phyloP scores from a whole-genome alignment of 768 basidiomycete genomes.

The Tylopilus rubrobrunneus region DNA sequence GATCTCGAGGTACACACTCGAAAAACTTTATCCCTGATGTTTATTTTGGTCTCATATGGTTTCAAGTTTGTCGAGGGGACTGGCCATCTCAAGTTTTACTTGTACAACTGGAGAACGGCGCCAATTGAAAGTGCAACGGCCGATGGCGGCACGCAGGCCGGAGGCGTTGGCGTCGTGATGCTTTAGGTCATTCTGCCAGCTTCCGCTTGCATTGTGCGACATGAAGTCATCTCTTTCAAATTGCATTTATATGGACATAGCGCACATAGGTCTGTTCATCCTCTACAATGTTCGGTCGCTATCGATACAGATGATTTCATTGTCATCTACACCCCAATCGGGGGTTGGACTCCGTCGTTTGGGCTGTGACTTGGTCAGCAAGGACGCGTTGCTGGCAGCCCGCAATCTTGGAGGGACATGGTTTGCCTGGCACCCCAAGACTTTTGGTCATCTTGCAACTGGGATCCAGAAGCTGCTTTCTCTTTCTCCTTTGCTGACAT shows the following conservation, averaged over 20 bases:
- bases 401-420: constrained; percentile 33
- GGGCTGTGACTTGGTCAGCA: too few relatives aligned
- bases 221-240: too few relatives aligned
- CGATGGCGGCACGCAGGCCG: constrained; percentile 46
- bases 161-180: constrained; percentile 93
- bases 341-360: constrained; percentile 59
- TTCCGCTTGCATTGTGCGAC: too few relatives aligned
- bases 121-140: constrained; percentile 67
- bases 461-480: constrained; percentile 35
- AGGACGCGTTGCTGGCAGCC: too few relatives aligned
- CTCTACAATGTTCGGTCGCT: constrained; percentile 50
- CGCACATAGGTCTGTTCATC: neutral
- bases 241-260: too few relatives aligned
- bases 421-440: constrained; percentile 51
- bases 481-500: constrained; percentile 52
- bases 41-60: constrained; percentile 2
- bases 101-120: constrained; percentile 93
- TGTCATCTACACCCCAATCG: constrained; percentile 82
- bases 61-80: constrained; percentile 87
- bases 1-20: constrained; percentile 68
- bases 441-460: constrained; percentile 27
- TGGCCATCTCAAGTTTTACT: constrained; percentile 86
- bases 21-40: neutral
- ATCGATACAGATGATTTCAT: constrained; percentile 81
- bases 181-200: constrained; percentile 41